Percentiles rank a stretch among this genome's conserved stretches.
These are phyloP conservation scores for Syzygium aqueum DNA, from an alignment of 345 rosid genomes.

Conservation along the genomic window DNA sequence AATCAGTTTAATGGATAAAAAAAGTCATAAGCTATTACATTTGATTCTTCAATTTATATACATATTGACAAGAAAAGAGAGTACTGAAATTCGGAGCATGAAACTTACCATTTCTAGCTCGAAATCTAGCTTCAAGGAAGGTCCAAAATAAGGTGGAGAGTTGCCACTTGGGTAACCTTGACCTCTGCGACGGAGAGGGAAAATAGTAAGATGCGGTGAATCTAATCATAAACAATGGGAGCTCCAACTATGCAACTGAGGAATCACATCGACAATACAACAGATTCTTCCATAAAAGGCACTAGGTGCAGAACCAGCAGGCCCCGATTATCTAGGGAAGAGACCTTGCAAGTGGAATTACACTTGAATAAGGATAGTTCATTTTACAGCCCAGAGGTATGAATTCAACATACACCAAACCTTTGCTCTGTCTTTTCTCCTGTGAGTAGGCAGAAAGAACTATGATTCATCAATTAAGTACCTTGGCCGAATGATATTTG, in stretches of 20 bases:
- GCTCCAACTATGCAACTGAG: neutral
- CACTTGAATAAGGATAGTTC: neutral
- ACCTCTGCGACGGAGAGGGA: slow-evolving; percentile 44
- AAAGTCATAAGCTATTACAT: neutral
- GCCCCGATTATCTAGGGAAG: neutral
- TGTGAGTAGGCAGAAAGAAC: neutral
- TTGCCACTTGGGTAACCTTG: slow-evolving; percentile 70
- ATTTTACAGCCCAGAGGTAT: neutral
- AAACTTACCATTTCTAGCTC: slow-evolving; percentile 94
- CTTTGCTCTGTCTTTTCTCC: neutral
- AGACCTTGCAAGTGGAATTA: neutral
- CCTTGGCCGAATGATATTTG: slow-evolving; percentile 82
- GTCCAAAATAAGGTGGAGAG: slow-evolving; percentile 79
- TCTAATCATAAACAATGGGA: neutral
- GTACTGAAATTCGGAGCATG: neutral
- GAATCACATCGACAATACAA: neutral
- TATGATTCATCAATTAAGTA: slow-evolving; percentile 1
- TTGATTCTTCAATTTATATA: neutral
- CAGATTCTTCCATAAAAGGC: neutral
- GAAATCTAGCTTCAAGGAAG: slow-evolving; percentile 83
- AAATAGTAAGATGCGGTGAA: neutral
- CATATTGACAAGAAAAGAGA: neutral
- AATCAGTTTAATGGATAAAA: neutral
- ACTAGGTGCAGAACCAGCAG: neutral
- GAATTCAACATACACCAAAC: neutral